phyloP scores from a whole-genome alignment of 169 alveolate species.

The Plasmodium inui region DNA sequence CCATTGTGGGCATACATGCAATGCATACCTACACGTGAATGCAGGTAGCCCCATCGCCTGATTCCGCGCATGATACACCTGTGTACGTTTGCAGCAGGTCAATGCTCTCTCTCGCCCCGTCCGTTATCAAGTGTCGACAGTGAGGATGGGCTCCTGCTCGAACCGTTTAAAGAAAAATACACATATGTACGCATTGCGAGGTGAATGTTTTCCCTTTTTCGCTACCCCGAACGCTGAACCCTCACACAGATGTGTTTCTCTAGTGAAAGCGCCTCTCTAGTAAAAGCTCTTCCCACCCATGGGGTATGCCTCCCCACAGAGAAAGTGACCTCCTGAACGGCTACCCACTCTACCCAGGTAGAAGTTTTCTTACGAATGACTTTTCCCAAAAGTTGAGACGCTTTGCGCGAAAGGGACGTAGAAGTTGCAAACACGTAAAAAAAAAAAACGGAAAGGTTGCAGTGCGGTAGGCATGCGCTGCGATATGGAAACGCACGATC shows the following conservation, averaged over 20 bases:
- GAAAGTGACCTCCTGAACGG: background rate
- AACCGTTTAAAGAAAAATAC: background rate
- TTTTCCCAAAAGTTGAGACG: background rate
- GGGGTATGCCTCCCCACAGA: background rate
- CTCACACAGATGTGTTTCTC: background rate
- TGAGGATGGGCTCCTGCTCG: background rate
- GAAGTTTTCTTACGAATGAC: background rate
- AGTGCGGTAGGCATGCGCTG: background rate
- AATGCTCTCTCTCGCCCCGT: background rate
- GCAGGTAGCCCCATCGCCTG: background rate
- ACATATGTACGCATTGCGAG: background rate
- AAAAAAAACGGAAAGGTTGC: background rate
- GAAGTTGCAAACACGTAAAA: background rate
- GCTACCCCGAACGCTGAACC: background rate
- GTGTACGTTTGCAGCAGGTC: background rate
- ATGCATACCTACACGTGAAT: background rate
- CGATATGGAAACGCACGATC: background rate
- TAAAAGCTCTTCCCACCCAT: background rate
- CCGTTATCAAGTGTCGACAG: background rate
- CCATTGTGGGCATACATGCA: background rate
- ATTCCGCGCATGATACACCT: background rate
- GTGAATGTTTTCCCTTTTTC: background rate
- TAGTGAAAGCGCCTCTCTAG: background rate
- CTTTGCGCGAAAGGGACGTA: background rate
- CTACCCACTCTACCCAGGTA: background rate